Base-by-base conservation (phyloP, 257 asterid genomes). In the Oldenlandia corymbosa region DNA sequence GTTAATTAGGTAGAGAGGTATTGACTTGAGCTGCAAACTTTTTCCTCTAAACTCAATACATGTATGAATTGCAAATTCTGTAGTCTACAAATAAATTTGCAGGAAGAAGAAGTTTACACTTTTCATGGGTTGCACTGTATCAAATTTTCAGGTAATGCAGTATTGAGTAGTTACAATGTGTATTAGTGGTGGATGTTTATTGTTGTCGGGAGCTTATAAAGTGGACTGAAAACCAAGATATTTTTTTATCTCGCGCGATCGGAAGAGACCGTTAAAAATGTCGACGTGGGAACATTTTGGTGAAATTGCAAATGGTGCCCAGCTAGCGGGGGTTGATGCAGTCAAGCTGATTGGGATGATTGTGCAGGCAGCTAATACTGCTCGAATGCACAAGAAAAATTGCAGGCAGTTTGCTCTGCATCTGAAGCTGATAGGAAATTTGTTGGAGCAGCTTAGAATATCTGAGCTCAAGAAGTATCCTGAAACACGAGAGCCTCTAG, bases 321-420 rank as follows among this genome's bases (percentile, higher is more conserved):
- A 90, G 71, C 80, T 90, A n/a, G 72, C 88, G 0, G 97, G 97
- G 7, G 31, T 85, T 8, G 95, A 90, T 70, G 97, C 91, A 0
- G 91, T 85, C 70, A 79, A 73, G 67, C 80, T 90, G 32, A 87
- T 90, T 23, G 85, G 88, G 48, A 76, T 90, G 94, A 90, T 90
- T 54, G 95, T 87, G 73, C 81, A 79, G 76, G 91, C 95, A 17
- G 91, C 97, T 1, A 79, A 32, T 64, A 85, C 94, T 0, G 95
- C 95, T n/a, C 82, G 91, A 62, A 79, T 90, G 95, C 97, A 90
- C 82, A 90, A 90, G 87, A 86, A 75, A 49, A 90, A 90, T 68
- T 90, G 97, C 78, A 75, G 79, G 80, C 83, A 83, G 46, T 90
- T 90, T 13, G 94, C 97, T 0, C 76, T 67, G 69, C 95, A 90